Evolutionary conservation across 192 early-diverging fungal genomes (phyloP), one percentile per base, ranked within the genome.

Genomic region (Diversispora epigaea): DNA sequence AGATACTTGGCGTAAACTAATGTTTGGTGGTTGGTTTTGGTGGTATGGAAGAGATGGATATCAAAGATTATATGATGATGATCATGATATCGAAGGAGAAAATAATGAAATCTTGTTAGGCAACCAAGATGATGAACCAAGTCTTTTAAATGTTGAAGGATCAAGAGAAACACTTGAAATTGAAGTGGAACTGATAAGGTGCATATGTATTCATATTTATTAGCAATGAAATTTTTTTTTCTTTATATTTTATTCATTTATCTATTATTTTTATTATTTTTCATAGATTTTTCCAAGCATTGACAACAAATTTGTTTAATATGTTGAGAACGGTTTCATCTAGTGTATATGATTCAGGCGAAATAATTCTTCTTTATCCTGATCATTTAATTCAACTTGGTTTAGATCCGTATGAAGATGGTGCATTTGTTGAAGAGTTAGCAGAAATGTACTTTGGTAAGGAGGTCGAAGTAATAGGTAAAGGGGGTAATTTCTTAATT

Each of bases 21-120:
- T 86, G 17, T 76, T 81, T 19, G 80, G 80, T 62, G 84, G 84
- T 22, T 84, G 85, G 82, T 81, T 82, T 75, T 82, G 85, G 84
- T 83, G 84, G 83, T 82, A 84, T 71, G 84, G 79, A 1, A 71
- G 76, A 52, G 78, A 80, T 10, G 43, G 77, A 58, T 41, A 79
- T 68, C 22, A 72, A 75, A 41, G 77, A 67, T n/a, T 68, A 65
- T 50, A 66, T 78, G 46, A 56, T 78, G 12, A 67, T 14, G 25
- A 70, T 77, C n/a, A 43, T 71, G 11, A 54, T 0, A 46, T 54
- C n/a, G 25, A 66, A 22, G 64, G 61, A 7, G 39, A 58, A 63
- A 60, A 78, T 68, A 64, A 72, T 40, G 44, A 69, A 54, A 49
- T 41, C 3, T 25, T 69, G 15, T 19, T 77, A 17, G 14, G 44